Conservation (phyloP, 345 rosid species). For the Bretschneidera sinensis region DNA sequence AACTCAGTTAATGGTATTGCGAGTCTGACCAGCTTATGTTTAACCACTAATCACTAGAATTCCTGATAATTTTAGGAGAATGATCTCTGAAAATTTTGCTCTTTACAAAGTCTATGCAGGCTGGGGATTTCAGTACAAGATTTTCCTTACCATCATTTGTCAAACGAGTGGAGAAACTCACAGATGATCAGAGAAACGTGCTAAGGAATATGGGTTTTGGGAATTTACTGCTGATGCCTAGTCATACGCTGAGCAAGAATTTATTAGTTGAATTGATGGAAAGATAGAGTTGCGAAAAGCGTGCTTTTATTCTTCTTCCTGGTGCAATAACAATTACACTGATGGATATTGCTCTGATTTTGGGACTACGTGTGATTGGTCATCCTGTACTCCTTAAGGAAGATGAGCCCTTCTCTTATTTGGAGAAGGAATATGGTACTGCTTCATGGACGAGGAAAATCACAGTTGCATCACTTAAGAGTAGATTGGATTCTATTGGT, state of each 20-base stretch:
- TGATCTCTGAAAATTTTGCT: neutral
- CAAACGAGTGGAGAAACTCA: conserved; percentile 34
- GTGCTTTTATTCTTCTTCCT: conserved; percentile 22
- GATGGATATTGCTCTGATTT: conserved; percentile 37
- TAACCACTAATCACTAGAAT: too few relatives aligned
- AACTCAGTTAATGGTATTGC: neutral
- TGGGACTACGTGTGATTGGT: conserved; percentile 32
- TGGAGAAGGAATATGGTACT: conserved; percentile 35
- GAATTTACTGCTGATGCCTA: conserved; percentile 29
- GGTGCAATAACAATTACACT: conserved; percentile 22
- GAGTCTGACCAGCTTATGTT: too few relatives aligned
- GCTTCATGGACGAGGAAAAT: conserved; percentile 34
- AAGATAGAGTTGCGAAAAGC: conserved; percentile 25
- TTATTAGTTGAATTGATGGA: conserved; percentile 39
- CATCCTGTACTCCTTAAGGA: conserved; percentile 23
- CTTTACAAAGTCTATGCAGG: conserved; percentile 15
- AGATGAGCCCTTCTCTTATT: conserved; percentile 32
- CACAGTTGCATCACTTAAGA: conserved; percentile 24
- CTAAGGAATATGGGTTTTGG: conserved; percentile 33
- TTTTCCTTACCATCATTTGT: conserved; percentile 38
- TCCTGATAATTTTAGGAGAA: too few relatives aligned
- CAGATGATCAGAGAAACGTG: conserved; percentile 21
- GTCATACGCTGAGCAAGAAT: conserved; percentile 35
- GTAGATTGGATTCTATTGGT: conserved; percentile 34
- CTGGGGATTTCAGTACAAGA: conserved; percentile 32